Percentiles rank a stretch among this genome's conserved stretches.
These are phyloP conservation scores for Solanum lycopersicoides DNA, from an alignment of 257 asterid species.

Conservation along the genomic window DNA sequence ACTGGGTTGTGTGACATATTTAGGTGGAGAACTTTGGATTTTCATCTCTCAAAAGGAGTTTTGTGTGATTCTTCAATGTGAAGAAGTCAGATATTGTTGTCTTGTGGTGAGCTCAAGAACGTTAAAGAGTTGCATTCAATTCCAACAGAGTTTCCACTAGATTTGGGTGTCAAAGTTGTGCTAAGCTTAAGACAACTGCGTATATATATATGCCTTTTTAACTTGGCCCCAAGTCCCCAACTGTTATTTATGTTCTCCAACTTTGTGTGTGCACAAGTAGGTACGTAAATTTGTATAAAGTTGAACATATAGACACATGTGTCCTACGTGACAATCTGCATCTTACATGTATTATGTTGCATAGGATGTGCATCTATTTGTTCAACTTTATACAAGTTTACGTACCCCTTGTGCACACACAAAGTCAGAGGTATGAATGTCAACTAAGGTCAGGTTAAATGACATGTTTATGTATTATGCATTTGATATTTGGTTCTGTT, in stretches of 20 bases:
- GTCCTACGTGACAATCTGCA: accelerated
- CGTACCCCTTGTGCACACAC: background rate
- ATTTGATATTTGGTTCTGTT: background rate
- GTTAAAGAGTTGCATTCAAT: background rate
- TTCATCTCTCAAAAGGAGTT: too few relatives aligned
- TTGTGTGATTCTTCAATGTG: background rate
- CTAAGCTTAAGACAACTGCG: background rate
- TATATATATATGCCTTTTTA: too few relatives aligned
- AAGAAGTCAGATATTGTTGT: background rate
- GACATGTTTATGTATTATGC: background rate
- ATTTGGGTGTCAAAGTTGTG: background rate
- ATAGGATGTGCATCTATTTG: too few relatives aligned
- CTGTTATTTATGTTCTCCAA: background rate
- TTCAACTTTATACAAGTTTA: background rate
- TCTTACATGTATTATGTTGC: background rate
- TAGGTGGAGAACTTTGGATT: too few relatives aligned
- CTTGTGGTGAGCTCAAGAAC: background rate
- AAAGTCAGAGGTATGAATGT: background rate
- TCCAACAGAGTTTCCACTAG: background rate
- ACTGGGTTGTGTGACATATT: too few relatives aligned
- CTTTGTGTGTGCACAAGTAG: background rate
- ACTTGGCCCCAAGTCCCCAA: background rate
- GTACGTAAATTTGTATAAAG: too few relatives aligned
- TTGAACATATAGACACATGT: too few relatives aligned
- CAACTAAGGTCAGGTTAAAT: background rate